phyloP scores from a whole-genome alignment of 225 moss, liverwort and hornwort genomes.

The Takakia lepidozioides region DNA sequence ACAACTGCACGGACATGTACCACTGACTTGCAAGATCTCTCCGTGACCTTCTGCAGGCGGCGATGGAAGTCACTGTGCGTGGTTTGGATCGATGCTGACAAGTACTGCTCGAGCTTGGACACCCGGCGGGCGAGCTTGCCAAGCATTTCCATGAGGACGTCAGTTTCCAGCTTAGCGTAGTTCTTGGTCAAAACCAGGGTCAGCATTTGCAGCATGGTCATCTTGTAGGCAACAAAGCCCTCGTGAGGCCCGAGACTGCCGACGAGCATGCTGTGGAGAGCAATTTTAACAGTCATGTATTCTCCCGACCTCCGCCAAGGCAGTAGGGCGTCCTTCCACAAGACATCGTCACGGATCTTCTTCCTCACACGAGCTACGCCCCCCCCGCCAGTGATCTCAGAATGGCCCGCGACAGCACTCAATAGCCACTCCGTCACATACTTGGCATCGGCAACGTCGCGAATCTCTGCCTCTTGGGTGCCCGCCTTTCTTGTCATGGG shows the following conservation, averaged over 20 bases:
- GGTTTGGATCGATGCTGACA: neutral
- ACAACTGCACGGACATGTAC: slow-evolving; percentile 1
- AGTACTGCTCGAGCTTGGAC: slow-evolving; percentile 9
- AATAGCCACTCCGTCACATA: slow-evolving; percentile 23
- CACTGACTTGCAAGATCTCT: neutral
- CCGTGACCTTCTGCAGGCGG: neutral
- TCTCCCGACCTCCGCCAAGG: slow-evolving; percentile 31
- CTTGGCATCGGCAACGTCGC: slow-evolving; percentile 15
- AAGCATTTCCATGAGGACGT: slow-evolving; percentile 16
- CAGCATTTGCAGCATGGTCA: slow-evolving; percentile 10
- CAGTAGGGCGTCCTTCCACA: neutral
- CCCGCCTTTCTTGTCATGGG: slow-evolving; percentile 10
- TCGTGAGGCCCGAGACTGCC: neutral
- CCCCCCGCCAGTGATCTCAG: slow-evolving; percentile 9
- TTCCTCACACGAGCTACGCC: slow-evolving; percentile 11
- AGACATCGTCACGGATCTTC: slow-evolving; percentile 22
- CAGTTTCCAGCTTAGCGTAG: slow-evolving; percentile 5
- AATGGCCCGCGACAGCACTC: slow-evolving; percentile 8
- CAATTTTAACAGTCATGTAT: slow-evolving; percentile 19
- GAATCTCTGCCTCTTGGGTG: slow-evolving; percentile 3
- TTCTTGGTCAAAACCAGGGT: neutral
- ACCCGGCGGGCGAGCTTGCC: slow-evolving; percentile 19
- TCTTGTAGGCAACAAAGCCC: slow-evolving; percentile 1
- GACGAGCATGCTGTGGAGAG: slow-evolving; percentile 17
- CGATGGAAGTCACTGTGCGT: neutral